phyloP scores from a whole-genome alignment of 306 rosid genomes.

The Carpinus fangiana region DNA sequence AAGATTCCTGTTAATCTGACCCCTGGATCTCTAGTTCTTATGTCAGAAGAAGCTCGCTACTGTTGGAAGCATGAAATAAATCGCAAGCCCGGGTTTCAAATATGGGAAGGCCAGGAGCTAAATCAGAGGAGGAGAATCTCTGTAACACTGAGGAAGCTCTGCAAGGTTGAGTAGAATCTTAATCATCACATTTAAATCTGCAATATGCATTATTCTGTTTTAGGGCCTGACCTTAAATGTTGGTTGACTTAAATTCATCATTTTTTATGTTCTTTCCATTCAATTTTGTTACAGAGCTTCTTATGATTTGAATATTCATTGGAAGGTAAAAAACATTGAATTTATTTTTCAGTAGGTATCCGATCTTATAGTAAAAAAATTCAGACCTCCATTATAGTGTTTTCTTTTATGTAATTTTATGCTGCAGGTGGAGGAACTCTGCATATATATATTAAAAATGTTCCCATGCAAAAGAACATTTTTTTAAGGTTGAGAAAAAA shows the following conservation, averaged over 20 bases:
- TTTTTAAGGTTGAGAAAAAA: too few relatives aligned
- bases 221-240: background rate
- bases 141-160: conserved; percentile 82
- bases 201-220: background rate
- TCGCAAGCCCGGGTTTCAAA: conserved; percentile 70
- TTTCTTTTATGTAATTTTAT: too few relatives aligned
- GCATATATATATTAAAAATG: too few relatives aligned
- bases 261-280: too few relatives aligned
- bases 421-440: too few relatives aligned
- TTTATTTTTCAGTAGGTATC: too few relatives aligned
- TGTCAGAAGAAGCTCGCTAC: conserved; percentile 88
- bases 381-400: too few relatives aligned
- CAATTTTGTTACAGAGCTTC: too few relatives aligned
- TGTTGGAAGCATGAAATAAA: conserved; percentile 85
- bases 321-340: too few relatives aligned
- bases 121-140: conserved; percentile 63
- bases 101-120: conserved; percentile 64
- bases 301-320: too few relatives aligned
- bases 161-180: conserved; percentile 37
- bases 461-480: too few relatives aligned
- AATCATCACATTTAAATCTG: background rate
- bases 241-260: background rate
- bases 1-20: conserved; percentile 60
- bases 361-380: too few relatives aligned
- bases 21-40: conserved; percentile 71